Evolutionary conservation across 1,284 basidiomycete genomes (phyloP).

Genomic region (Veloboletus limbatus): DNA sequence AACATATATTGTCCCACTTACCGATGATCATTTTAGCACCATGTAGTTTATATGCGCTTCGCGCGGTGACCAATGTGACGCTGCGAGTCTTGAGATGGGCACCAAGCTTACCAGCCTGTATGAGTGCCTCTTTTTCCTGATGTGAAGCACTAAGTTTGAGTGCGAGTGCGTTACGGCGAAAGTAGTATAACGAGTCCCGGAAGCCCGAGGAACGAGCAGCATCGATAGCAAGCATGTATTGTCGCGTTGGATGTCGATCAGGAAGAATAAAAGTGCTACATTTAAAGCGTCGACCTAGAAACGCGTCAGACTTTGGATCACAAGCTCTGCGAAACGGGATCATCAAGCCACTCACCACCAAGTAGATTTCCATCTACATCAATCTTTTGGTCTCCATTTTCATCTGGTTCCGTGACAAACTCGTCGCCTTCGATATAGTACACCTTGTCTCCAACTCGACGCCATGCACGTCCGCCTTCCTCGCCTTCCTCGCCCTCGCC

Average conservation of each 20-base stretch:
- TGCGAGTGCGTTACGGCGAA: slow-evolving; percentile 86
- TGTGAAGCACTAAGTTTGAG: slow-evolving; percentile 87
- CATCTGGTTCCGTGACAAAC: slow-evolving; percentile 79
- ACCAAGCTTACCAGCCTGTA: slow-evolving; percentile 82
- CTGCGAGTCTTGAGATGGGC: slow-evolving; percentile 87
- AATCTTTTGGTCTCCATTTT: slow-evolving; percentile 90
- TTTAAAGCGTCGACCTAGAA: slow-evolving; percentile 81
- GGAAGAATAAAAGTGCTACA: slow-evolving; percentile 84
- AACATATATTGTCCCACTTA: slow-evolving; percentile 38
- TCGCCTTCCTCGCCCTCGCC: slow-evolving; percentile 45
- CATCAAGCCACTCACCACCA: slow-evolving; percentile 58
- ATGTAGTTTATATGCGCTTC: slow-evolving; percentile 93
- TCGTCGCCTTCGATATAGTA: slow-evolving; percentile 88
- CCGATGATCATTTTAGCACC: slow-evolving; percentile 88
- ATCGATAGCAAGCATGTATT: slow-evolving; percentile 96
- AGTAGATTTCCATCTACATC: slow-evolving; percentile 81
- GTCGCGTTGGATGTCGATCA: slow-evolving; percentile 75
- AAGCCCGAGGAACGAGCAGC: slow-evolving; percentile 95
- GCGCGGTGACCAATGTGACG: slow-evolving; percentile 89
- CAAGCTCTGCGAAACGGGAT: slow-evolving; percentile 1
- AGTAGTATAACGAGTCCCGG: slow-evolving; percentile 95
- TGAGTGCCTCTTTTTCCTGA: slow-evolving; percentile 89
- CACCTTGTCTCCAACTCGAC: slow-evolving; percentile 71
- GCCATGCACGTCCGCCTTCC: slow-evolving; percentile 63
- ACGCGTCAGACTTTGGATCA: slow-evolving; percentile 3